Base-by-base conservation (phyloP, 2,329 filamentous ascomycete species). In the Diaporthe longicolla region DNA sequence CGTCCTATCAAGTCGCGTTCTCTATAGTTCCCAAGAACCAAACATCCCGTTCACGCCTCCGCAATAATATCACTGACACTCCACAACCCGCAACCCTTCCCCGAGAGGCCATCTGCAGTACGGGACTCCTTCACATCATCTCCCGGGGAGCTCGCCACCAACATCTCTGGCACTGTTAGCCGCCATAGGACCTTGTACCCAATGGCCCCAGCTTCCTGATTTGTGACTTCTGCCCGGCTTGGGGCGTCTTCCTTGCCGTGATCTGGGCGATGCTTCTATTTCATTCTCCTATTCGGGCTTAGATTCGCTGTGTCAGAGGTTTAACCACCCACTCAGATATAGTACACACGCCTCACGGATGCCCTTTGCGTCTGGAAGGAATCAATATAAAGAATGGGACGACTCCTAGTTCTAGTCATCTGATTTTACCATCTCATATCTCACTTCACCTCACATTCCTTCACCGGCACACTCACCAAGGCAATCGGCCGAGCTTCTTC, bases 231-330 rank as follows among this genome's bases (percentile, higher is more conserved):
- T 9, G 13, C 32, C 63, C 63, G 63, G 45, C 63, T 52, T 37
- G 63, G 32, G 63, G 63, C 15, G 63, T 37, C 40, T 52, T 66
- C 63, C 63, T 66, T 66, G 26, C 59, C 43, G 26, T 48, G 45
- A 21, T 37, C 29, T 66, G 21, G 45, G 63, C 63, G 37, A 68
- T 68, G 63, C 63, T 68, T 40, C 48, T 26, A 54, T 29, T 24
- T 26, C 29, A 19, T 40, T 9, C 19, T 21, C 45, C 63, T 26
- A 7, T 52, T 40, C 8, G 11, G 63, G 63, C 9, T n/a, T 54
- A 68, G 63, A 24, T 29, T 2, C 32, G 15, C 19, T 54, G 0
- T 29, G 8, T 37, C 32, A 10, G 48, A 52, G 29, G 63, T 19
- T 26, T 11, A 37, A n/a, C 21, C 29, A 37, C 21, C 29, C 21